These are phyloP conservation scores for Moricandia arvensis DNA, from an alignment of 345 rosid genomes.

Conservation along the genomic window DNA sequence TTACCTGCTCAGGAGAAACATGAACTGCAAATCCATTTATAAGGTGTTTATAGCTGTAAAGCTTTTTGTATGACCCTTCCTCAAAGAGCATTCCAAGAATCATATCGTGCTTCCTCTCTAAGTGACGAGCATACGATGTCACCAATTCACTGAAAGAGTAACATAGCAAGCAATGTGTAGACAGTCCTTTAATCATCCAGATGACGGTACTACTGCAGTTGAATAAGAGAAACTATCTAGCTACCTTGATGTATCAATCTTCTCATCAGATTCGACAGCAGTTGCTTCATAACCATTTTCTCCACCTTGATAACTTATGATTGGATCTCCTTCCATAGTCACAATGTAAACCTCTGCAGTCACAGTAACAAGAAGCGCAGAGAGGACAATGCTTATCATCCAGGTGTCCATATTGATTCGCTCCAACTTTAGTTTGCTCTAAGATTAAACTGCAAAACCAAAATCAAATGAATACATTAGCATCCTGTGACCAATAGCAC, in stretches of 20 bases:
- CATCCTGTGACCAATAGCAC: not conserved
- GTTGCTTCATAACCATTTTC: constrained; percentile 89
- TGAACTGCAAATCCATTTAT: constrained; percentile 96
- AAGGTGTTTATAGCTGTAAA: constrained; percentile 95
- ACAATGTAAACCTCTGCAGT: constrained; percentile 79
- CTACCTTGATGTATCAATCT: constrained; percentile 77
- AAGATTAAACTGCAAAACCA: constrained; percentile 45
- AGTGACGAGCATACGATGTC: constrained; percentile 75
- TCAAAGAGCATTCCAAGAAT: constrained; percentile 86
- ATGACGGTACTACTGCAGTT: not conserved
- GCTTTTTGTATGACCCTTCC: constrained; percentile 72
- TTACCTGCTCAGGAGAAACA: constrained; percentile 86
- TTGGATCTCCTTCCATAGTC: constrained; percentile 87
- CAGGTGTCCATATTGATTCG: constrained; percentile 17
- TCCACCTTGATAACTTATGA: constrained; percentile 81
- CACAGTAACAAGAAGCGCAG: constrained; percentile 41
- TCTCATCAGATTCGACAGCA: constrained; percentile 81
- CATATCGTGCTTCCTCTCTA: constrained; percentile 88
- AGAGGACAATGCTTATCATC: constrained; percentile 34
- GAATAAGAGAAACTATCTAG: not conserved
- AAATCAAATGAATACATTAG: constrained; percentile 13
- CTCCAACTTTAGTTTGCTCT: constrained; percentile 30
- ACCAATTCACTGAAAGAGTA: constrained; percentile 61
- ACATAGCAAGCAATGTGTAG: constrained; percentile 6
- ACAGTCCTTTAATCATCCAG: not conserved